A percentile compares a stretch with the other conserved stretches of the same genome.
Conservation (phyloP, 2,329 filamentous ascomycete genomes). For the Colletotrichum cereale region DNA sequence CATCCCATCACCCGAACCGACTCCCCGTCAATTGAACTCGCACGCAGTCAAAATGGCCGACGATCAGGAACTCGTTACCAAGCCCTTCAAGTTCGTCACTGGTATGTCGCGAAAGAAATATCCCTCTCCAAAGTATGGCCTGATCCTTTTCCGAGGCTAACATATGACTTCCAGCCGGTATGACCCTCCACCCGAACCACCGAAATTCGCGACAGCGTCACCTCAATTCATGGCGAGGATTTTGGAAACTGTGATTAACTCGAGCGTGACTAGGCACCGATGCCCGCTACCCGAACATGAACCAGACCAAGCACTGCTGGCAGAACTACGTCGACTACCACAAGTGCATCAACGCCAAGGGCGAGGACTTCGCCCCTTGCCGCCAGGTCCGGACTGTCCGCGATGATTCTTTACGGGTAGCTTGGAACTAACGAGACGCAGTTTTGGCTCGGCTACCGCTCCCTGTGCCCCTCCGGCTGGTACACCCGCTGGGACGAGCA, state of each 20-base stretch:
- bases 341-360: slow-evolving; percentile 99
- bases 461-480: slow-evolving; percentile 97
- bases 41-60: slow-evolving; percentile 84
- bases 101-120: slow-evolving; percentile 72
- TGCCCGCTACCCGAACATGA: slow-evolving; percentile 98
- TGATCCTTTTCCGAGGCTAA: slow-evolving; percentile 57
- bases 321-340: slow-evolving; percentile 99
- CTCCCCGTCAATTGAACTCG: slow-evolving; percentile 44
- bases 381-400: slow-evolving; percentile 76
- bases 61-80: slow-evolving; percentile 84
- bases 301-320: slow-evolving; percentile 99
- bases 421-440: slow-evolving; percentile 55
- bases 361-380: slow-evolving; percentile 98
- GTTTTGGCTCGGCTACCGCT: slow-evolving; percentile 98
- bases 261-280: slow-evolving; percentile 83
- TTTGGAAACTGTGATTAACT: slow-evolving; percentile 20
- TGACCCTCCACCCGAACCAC: slow-evolving; percentile 44
- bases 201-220: slow-evolving; percentile 44
- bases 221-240: slow-evolving; percentile 45
- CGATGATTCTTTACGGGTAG: neutral
- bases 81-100: slow-evolving; percentile 99
- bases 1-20: slow-evolving; percentile 47
- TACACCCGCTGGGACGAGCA: slow-evolving; percentile 96
- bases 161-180: slow-evolving; percentile 57
- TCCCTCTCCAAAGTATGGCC: slow-evolving; percentile 52